Evolutionary conservation across 2,329 filamentous ascomycete species (phyloP), one percentile per base, ranked within the genome.

Genomic region (Arthrobotrys musiformis): DNA sequence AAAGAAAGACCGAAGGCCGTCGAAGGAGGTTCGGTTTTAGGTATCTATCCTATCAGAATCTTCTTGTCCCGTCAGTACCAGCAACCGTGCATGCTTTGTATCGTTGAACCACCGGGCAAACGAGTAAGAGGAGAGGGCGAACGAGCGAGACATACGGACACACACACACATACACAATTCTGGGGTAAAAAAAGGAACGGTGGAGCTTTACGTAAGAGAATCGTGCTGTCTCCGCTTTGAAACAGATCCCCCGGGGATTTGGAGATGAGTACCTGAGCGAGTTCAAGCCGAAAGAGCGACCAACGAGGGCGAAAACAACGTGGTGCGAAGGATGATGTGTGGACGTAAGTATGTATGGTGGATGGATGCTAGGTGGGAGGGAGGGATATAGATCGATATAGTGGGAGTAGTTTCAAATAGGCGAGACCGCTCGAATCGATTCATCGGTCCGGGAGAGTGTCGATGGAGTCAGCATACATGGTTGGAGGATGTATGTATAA

Each of bases 191-290:
- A 17, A 61, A 35, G 40, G 42, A 17, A 7, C 26, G 24, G 63
- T 70, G 64, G 69, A 77, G 73, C 66, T 77, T 77, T 77, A 77
- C 73, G 73, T 77, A 77, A 77, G 42, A 70, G 73, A 77, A 70
- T 77, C 60, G 50, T 63, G n/a, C n/a, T n/a, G n/a, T 68, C 54
- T 26, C 37, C 54, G 56, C 67, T 44, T 62, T 52, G 52, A 67
- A 54, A 61, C 52, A 44, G n/a, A 40, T 74, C 66, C 60, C 66
- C 73, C 66, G 22, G 66, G 61, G 30, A 70, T 64, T 11, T 63
- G 35, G 9, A 64, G 56, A 19, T 37, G 17, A 42, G 62, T 42
- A 62, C n/a, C n/a, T n/a, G n/a, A n/a, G n/a, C n/a, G 19, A 8
- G 15, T 19, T 33, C 9, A 8, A 52, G 50, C 69, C 44, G 30